Evolutionary conservation across 2,329 filamentous ascomycete species (phyloP), one percentile per base, ranked within the genome.

Genomic region (Fusarium kyushuense): DNA sequence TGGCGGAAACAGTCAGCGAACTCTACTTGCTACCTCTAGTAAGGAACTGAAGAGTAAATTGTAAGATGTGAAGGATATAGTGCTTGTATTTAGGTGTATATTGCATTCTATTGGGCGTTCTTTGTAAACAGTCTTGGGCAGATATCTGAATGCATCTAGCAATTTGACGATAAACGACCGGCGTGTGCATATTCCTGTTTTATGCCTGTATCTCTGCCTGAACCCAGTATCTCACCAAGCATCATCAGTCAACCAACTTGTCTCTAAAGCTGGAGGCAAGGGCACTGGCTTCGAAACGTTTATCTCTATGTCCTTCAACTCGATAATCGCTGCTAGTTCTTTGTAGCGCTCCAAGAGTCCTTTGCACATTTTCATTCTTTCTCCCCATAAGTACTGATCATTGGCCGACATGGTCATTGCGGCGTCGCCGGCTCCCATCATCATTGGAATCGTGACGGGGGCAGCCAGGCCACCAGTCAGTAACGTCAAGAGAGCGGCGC

Each of bases 401-500:
- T 21, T 46, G 14, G 36, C 25, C 17, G 57, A 57, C 52, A 60
- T 58, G 1, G 56, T 47, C 51, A 42, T 58, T 11, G 47, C 53
- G 8, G 43, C 45, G 8, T 56, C 58, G 11, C 45, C 45, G 17
- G 33, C 58, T 29, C 58, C 58, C 58, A 61, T 61, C 53, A 61
- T 61, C 53, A 61, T 61, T 3, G 58, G 58, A 29, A 61, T 61
- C 14, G 58, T 61, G 14, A 61, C 14, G 3, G 58, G 58, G 27
- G 58, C 58, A 19, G 58, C 58, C 16, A 61, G 14, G 13, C 58
- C 58, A 0, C 60, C 60, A 0, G 62, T 65, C 25, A 65, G 27
- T 0, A 64, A 10, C 2, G 61, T 64, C 5, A 64, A 11, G 6
- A 64, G 35, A 1, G 59, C 61, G n/a, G 61, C 61, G 6, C 61